Conservation (phyloP, 2,329 filamentous ascomycete species). For the Colletotrichum destructivum region DNA sequence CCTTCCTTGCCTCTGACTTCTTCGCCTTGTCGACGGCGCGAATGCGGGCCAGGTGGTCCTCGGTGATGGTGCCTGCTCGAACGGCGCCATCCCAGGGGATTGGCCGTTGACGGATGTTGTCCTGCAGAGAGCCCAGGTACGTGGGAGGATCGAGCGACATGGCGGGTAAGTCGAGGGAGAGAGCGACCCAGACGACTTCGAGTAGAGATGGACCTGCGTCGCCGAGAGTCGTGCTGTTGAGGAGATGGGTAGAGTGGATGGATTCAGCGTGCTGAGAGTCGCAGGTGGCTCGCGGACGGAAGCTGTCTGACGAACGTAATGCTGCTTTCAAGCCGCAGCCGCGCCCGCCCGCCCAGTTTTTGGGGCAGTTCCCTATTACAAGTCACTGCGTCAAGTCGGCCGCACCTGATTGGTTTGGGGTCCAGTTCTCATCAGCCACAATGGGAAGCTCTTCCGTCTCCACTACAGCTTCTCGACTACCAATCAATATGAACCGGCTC, state of each 20-base stretch:
- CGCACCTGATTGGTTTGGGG: constrained; percentile 26
- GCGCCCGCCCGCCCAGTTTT: constrained; percentile 30
- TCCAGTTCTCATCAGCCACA: constrained; percentile 36
- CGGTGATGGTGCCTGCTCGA: constrained; percentile 92
- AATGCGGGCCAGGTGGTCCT: constrained; percentile 95
- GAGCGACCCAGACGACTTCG: constrained; percentile 36
- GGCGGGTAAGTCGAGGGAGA: constrained; percentile 40
- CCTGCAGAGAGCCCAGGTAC: constrained; percentile 88
- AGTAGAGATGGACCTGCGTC: constrained; percentile 38
- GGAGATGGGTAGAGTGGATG: constrained; percentile 27
- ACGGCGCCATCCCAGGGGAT: constrained; percentile 99
- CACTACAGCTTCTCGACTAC: constrained; percentile 16
- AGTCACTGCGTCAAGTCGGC: constrained; percentile 35
- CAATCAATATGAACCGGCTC: constrained; percentile 6
- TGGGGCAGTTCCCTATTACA: constrained; percentile 34
- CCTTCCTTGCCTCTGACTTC: constrained; percentile 85
- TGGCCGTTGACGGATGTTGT: constrained; percentile 95
- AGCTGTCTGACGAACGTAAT: constrained; percentile 39
- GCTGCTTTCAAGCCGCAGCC: constrained; percentile 29
- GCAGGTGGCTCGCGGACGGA: constrained; percentile 32
- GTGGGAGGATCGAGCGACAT: constrained; percentile 96
- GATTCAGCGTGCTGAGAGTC: constrained; percentile 29
- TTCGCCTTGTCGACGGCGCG: constrained; percentile 96
- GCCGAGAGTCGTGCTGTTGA: constrained; percentile 22
- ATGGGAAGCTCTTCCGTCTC: constrained; percentile 3